These are phyloP conservation scores for Paramecium octaurelia DNA, from an alignment of 73 alveolate genomes.

Conservation along the genomic window DNA sequence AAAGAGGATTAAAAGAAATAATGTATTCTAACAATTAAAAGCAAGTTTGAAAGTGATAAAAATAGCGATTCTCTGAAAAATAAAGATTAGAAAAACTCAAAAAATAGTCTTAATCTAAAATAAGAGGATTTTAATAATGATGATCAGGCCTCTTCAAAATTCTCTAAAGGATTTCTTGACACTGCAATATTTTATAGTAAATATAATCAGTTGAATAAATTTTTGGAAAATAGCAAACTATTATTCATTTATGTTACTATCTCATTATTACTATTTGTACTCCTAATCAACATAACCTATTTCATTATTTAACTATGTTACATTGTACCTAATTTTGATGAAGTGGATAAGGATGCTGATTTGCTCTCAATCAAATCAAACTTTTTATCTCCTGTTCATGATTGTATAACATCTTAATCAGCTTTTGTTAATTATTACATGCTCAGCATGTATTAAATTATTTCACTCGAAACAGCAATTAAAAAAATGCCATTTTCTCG, in stretches of 20 bases:
- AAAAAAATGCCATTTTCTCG: not conserved
- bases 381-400: not conserved
- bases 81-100: not conserved
- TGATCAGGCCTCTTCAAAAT: not conserved
- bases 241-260: not conserved
- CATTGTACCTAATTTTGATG: not conserved
- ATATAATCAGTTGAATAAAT: not conserved
- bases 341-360: not conserved
- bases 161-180: not conserved
- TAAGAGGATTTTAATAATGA: not conserved
- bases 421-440: not conserved
- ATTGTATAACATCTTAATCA: not conserved
- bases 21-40: not conserved
- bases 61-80: not conserved
- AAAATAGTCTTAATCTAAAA: not conserved
- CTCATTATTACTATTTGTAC: not conserved
- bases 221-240: not conserved
- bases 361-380: not conserved
- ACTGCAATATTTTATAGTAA: not conserved
- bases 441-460: not conserved
- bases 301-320: not conserved
- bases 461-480: not conserved
- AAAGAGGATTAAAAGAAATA: not conserved
- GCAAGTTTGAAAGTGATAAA: not conserved
- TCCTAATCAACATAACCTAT: not conserved